A percentile compares a stretch with the other conserved stretches of the same genome.
These are phyloP conservation scores for Polychytrium aggregatum DNA, from an alignment of 192 early-diverging fungal genomes.

Conservation along the genomic window DNA sequence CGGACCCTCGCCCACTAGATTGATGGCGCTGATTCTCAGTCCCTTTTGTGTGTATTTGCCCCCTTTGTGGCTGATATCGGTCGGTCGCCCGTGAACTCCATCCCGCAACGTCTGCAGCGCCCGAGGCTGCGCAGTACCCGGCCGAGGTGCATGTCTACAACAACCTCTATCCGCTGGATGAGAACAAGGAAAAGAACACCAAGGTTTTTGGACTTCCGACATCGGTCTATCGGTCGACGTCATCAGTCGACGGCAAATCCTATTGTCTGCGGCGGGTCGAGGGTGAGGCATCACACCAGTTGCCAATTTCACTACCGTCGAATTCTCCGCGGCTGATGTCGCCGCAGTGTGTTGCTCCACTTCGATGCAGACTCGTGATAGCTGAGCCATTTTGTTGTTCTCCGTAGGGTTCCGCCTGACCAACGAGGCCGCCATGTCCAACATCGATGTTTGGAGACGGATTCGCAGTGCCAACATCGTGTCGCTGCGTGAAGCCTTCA, in stretches of 20 bases:
- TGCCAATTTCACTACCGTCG: too few species aligned
- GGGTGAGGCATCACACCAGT: slow-evolving; percentile 31
- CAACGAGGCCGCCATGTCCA: slow-evolving; percentile 70
- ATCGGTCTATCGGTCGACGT: slow-evolving; percentile 76
- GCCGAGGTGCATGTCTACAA: slow-evolving; percentile 82
- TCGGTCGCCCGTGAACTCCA: too few species aligned
- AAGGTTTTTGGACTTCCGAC: slow-evolving; percentile 59
- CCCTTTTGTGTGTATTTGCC: too few species aligned
- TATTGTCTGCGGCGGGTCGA: slow-evolving; percentile 78
- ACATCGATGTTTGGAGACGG: slow-evolving; percentile 74
- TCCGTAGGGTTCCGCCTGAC: slow-evolving; percentile 52
- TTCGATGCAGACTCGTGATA: too few species aligned
- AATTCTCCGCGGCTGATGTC: too few species aligned
- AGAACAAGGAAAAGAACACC: slow-evolving; percentile 21
- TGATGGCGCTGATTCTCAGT: too few species aligned
- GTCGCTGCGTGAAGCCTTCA: slow-evolving; percentile 86
- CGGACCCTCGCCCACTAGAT: too few species aligned
- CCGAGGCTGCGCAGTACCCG: slow-evolving; percentile 25
- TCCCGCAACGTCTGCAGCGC: too few species aligned
- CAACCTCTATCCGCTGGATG: slow-evolving; percentile 36
- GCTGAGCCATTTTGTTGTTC: not conserved
- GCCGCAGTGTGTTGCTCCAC: too few species aligned
- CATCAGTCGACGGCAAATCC: slow-evolving; percentile 71
- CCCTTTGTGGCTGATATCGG: too few species aligned
- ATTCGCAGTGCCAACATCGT: slow-evolving; percentile 77